phyloP scores from a whole-genome alignment of 192 early-diverging fungal species.

The Oehlia diaphana region DNA sequence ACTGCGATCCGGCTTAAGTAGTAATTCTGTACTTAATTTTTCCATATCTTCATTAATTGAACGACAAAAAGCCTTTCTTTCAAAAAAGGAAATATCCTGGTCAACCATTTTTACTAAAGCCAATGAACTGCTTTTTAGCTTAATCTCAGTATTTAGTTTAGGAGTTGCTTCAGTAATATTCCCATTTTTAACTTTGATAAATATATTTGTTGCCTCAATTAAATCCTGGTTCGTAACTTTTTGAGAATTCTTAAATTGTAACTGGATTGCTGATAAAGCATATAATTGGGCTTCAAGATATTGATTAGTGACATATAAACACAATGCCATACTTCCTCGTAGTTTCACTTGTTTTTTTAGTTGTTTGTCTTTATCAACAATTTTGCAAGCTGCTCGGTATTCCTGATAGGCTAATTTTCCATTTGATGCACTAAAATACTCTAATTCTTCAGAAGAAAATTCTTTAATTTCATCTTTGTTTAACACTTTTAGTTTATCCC shows the following conservation, averaged over 20 bases:
- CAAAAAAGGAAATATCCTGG: neutral
- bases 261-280: constrained; percentile 9
- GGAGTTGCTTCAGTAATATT: neutral
- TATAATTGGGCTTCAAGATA: neutral
- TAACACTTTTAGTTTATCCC: constrained; percentile 3
- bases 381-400: constrained; percentile 8
- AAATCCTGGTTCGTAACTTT: neutral
- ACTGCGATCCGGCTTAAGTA: neutral
- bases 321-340: constrained; percentile 13
- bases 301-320: neutral
- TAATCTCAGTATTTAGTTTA: neutral
- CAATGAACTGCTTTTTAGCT: neutral
- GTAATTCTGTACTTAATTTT: neutral
- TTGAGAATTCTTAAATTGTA: neutral
- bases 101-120: neutral
- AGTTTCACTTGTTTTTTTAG: constrained; percentile 1
- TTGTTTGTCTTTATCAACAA: neutral
- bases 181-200: neutral
- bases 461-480: constrained; percentile 1
- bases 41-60: neutral
- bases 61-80: neutral
- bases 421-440: neutral
- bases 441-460: neutral
- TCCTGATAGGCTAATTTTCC: neutral
- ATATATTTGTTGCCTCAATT: neutral